Base-by-base conservation (phyloP, 2,329 filamentous ascomycete genomes). In the Claviceps capensis region DNA sequence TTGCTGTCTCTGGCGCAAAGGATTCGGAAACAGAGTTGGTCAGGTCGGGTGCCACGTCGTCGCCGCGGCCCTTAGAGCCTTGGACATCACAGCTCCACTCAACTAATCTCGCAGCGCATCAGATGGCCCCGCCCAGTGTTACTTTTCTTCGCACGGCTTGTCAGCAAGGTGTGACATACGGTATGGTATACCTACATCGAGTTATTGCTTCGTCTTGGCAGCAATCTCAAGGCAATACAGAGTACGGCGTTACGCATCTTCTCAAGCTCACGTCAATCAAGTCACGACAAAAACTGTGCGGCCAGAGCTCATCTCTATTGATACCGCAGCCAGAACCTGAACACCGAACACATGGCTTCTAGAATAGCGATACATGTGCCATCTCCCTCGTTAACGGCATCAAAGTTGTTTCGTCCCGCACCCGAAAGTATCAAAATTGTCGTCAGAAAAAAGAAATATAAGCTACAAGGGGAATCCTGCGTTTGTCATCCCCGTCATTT, bases 351-450 rank as follows among this genome's bases (percentile, higher is more conserved):
- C n/a, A 52, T 48, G 40, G 45, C 38, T 30, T 22, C 30, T 44
- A 47, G 50, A 43, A 48, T 48, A 52, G 45, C 50, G 38, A 48
- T 52, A 47, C 45, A 43, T 42, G 30, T 48, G 45, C 37, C n/a
- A 6, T 43, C 30, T 42, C 11, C 38, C 22, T 48, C 16, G 38
- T 43, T 5, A 37, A 16, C 13, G 36, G 14, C 37, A 13, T 17
- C 43, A 17, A n/a, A 48, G 19, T 38, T 37, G 26, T 47, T 26
- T 26, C 37, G 30, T 22, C 26, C 37, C 49, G 11, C 19, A 14
- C 11, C 11, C 23, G 22, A 53, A 46, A 26, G 62, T 61, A 62
- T 63, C 63, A 63, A 30, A 59, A 50, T 57, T 61, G 54, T 61
- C 59, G 61, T 59, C 58, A 58, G 58, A 55, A 59, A 50, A 16